A percentile compares a stretch with the other conserved stretches of the same genome.
phyloP scores from a whole-genome alignment of 495 filamentous ascomycete species.

The Penicillium lagena region DNA sequence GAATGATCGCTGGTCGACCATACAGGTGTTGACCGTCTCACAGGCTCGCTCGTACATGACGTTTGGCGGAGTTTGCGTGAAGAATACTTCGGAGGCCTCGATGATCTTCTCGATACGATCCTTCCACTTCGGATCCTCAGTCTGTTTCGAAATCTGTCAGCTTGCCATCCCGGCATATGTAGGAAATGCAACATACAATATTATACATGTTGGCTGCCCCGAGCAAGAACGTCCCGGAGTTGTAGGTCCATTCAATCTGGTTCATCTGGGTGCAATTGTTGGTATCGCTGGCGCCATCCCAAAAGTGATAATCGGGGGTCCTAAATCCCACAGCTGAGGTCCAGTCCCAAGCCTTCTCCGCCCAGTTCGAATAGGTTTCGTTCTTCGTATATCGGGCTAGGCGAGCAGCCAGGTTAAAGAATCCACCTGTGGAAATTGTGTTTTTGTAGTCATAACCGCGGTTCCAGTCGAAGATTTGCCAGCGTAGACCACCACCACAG shows the following conservation, averaged over 20 bases:
- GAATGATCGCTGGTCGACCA: slow-evolving; percentile 75
- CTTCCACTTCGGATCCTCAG: slow-evolving; percentile 47
- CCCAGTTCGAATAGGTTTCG: slow-evolving; percentile 71
- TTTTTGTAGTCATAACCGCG: slow-evolving; percentile 80
- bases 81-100: slow-evolving; percentile 47
- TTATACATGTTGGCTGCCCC: slow-evolving; percentile 37
- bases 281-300: slow-evolving; percentile 54
- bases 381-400: slow-evolving; percentile 74
- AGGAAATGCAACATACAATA: slow-evolving; percentile 14
- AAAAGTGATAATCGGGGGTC: slow-evolving; percentile 52
- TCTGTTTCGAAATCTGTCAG: slow-evolving; percentile 11
- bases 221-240: slow-evolving; percentile 28
- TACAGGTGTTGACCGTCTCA: slow-evolving; percentile 52
- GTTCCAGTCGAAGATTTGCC: slow-evolving; percentile 81
- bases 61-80: slow-evolving; percentile 33
- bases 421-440: slow-evolving; percentile 70
- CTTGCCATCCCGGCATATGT: neutral
- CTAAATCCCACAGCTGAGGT: slow-evolving; percentile 55
- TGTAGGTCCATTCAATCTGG: slow-evolving; percentile 34
- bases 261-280: slow-evolving; percentile 32
- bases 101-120: slow-evolving; percentile 53
- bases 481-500: slow-evolving; percentile 68
- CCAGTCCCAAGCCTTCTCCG: slow-evolving; percentile 72
- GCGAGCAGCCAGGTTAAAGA: slow-evolving; percentile 74
- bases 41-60: slow-evolving; percentile 66